Evolutionary conservation across 129 eudicot species (phyloP), one percentile per base, ranked within the genome.

Genomic region (Tagetes patula): DNA sequence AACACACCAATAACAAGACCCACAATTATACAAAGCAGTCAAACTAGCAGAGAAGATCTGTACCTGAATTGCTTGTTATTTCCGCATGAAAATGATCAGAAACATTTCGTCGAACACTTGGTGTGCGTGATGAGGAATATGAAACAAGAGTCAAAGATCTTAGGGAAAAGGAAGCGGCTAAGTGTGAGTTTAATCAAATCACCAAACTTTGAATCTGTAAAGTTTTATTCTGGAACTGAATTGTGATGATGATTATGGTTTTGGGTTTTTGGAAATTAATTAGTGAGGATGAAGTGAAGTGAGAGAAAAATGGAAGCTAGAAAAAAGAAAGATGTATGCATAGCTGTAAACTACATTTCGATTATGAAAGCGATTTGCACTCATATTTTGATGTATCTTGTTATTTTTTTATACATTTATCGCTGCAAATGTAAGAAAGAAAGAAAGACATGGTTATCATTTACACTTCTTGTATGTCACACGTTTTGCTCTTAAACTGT

Each of bases 361-460:
- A 75, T 67, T 48, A 76, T 40, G 81, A 77, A 77, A 77, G 81
- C 70, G 81, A 77, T 68, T 43, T 33, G 70, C 80, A 76, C 68
- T 43, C 66, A 9, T 39, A 12, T 55, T 11, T 2, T 1, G 27
- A 20, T 20, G 27, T 20, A 20, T 3, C 52, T n/a, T 11, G 8
- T 46, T 47, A 47, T 47, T 47, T 47, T 8, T 47, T 11, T 47
- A 46, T 47, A 8, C n/a, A 47, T 47, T 47, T n/a, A 47, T 47
- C 8, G 9, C n/a, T 8, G 52, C n/a, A 47, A 47, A 40, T 40
- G 3, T 40, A 40, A 40, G 43, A 40, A 20, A 20, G 27, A 20
- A 20, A 20, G 27, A 20, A 20, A 20, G 27, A 20, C 27, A 20
- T 20, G 27, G 27, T 20, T 20, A 20, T 20, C 27, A 20, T 20